Conservation (phyloP, 2,329 filamentous ascomycete species). For the Colletotrichum sp. region DNA sequence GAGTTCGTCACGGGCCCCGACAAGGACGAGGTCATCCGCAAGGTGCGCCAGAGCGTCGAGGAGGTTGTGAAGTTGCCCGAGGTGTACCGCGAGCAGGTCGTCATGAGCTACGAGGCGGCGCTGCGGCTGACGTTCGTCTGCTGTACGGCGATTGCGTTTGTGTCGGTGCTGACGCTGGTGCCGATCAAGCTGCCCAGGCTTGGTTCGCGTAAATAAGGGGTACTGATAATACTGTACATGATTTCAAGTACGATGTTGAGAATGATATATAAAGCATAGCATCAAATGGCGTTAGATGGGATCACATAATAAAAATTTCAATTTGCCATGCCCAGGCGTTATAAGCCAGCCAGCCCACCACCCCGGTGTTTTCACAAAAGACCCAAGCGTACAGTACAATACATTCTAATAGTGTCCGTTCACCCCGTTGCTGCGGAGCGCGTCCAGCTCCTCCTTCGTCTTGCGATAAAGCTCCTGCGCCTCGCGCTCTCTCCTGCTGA, state of each 20-base stretch:
- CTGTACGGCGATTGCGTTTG: conserved; percentile 49
- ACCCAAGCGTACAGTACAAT: not conserved
- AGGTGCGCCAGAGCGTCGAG: conserved; percentile 59
- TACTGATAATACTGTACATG: not conserved
- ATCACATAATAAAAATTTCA: not conserved
- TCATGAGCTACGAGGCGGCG: conserved; percentile 58
- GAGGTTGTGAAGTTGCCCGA: conserved; percentile 50
- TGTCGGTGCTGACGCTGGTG: conserved; percentile 51
- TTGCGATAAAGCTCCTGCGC: conserved; percentile 85
- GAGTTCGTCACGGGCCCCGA: conserved; percentile 61
- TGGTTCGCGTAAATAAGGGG: conserved; percentile 41
- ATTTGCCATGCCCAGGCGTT: not conserved
- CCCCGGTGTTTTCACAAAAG: not conserved
- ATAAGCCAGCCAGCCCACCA: not conserved
- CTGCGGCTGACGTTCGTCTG: conserved; percentile 52
- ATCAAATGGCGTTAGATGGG: not conserved
- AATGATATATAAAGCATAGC: not conserved
- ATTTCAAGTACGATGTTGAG: not conserved
- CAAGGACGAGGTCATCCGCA: conserved; percentile 59
- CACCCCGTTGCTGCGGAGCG: conserved; percentile 47
- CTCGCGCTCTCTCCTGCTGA: conserved; percentile 84
- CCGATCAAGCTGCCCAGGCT: conserved; percentile 61
- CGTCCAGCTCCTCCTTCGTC: conserved; percentile 78
- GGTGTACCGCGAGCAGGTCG: conserved; percentile 57
- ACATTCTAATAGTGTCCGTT: conserved; percentile 21